phyloP scores from a whole-genome alignment of 2,329 filamentous ascomycete genomes.

The Sporothrix variecibatus region DNA sequence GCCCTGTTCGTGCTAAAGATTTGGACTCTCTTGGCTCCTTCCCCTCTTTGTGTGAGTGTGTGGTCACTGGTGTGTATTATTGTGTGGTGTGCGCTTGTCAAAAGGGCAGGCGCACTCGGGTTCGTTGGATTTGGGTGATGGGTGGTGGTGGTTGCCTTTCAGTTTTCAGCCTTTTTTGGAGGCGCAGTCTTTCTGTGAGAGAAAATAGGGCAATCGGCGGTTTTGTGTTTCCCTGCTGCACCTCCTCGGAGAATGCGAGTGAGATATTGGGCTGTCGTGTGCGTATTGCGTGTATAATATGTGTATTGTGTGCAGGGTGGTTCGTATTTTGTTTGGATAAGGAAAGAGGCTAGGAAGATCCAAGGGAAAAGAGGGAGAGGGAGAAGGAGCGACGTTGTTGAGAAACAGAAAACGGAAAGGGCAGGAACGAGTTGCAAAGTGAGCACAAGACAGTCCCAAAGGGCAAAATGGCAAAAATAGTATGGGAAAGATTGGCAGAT shows the following conservation, averaged over 20 bases:
- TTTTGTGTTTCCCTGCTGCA: background rate
- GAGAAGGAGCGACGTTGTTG: background rate
- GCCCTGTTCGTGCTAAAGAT: constrained; percentile 17
- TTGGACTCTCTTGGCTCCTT: background rate
- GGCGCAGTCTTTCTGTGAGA: background rate
- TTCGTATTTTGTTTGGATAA: background rate
- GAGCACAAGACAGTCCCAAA: background rate
- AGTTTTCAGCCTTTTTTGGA: background rate
- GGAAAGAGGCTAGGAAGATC: background rate
- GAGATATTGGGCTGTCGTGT: background rate
- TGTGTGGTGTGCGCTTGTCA: background rate
- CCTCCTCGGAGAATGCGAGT: constrained; percentile 12
- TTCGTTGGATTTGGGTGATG: background rate
- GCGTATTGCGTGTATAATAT: background rate
- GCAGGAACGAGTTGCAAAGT: constrained; percentile 7
- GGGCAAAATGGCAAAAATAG: constrained; percentile 4
- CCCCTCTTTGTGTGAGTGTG: background rate
- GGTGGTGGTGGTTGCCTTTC: background rate
- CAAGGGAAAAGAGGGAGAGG: background rate
- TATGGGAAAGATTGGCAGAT: background rate
- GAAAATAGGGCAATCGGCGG: background rate
- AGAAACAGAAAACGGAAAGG: background rate
- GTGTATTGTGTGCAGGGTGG: background rate
- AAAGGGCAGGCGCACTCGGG: background rate
- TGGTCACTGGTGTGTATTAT: no score